Base-by-base conservation (phyloP, 352 stramenopile species). In the Phytophthora capsici region DNA sequence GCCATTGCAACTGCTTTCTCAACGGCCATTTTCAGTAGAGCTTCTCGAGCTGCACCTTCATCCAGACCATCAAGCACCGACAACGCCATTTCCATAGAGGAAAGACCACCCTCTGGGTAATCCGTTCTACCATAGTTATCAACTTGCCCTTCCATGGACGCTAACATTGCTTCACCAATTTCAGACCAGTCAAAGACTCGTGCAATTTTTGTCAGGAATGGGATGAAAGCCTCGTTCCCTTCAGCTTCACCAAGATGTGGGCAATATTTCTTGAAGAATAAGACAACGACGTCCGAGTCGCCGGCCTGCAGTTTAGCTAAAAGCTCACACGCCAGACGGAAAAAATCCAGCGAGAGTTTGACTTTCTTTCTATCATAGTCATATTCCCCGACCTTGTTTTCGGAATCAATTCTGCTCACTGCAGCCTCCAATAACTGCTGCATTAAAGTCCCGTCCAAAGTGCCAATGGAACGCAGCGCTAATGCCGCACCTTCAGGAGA, bases 301-400 rank as follows among this genome's bases (percentile, higher is more conserved):
- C 25, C 25, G 13, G 25, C n/a, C 16, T 71, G 5, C 6, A 30
- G 26, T 30, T 46, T 20, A 36, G 17, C 32, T 8, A 56, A 17
- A 23, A 56, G 30, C 4, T 45, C 23, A 28, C 45, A 51, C 16
- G 36, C 49, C 6, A 56, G 19, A 9, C n/a, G 32, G 16, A 36
- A 46, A 50, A 62, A 62, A 19, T 48, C 34, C 12, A 57, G 34
- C 7, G 49, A 55, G 1, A 57, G 16, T 12, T 14, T 4, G 30
- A 30, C 26, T 6, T 30, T 37, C 38, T 16, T 5, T 40, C 37
- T 0, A 6, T 40, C 6, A 26, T 53, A n/a, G 8, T 46, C 7
- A 14, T 25, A 25, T 43, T 36, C 14, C 36, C n/a, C n/a, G 34
- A 40, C 4, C 8, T 2, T 17, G 22, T 45, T 37, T 10, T 61